Evolutionary conservation across 306 rosid genomes (phyloP).

Genomic region (Senna siamea): DNA sequence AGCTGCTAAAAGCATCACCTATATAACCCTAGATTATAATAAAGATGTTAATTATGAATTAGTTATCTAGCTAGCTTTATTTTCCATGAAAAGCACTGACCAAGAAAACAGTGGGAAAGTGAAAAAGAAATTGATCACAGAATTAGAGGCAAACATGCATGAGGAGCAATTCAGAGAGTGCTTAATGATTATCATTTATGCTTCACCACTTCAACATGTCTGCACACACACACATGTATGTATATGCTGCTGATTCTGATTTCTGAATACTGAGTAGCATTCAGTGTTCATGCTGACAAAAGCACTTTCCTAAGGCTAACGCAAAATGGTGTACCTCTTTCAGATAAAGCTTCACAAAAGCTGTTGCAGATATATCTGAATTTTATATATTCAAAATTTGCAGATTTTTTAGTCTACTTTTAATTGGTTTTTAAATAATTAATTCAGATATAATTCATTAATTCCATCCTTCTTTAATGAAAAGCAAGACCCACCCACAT

Average conservation of each 20-base stretch:
- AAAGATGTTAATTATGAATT: neutral
- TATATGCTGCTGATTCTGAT: neutral
- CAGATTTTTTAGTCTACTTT: no score
- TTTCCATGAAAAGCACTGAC: neutral
- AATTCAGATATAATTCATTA: neutral
- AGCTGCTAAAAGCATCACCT: no score
- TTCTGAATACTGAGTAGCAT: neutral
- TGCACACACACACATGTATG: neutral
- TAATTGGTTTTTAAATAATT: neutral
- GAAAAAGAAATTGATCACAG: constrained; percentile 3
- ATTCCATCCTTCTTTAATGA: neutral
- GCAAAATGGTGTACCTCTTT: neutral
- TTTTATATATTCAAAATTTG: no score
- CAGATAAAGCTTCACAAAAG: neutral
- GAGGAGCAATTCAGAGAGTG: neutral
- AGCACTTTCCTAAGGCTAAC: neutral
- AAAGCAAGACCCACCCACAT: constrained; percentile 39
- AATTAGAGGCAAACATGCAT: constrained; percentile 16
- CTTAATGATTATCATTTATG: constrained; percentile 29
- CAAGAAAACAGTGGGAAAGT: neutral
- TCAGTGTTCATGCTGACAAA: constrained; percentile 13
- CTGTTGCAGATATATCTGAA: neutral
- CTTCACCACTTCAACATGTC: constrained; percentile 24
- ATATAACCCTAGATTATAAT: no score
- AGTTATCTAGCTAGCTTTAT: no score